Conservation (phyloP, 257 asterid genomes). For the Lycium ferocissimum region DNA sequence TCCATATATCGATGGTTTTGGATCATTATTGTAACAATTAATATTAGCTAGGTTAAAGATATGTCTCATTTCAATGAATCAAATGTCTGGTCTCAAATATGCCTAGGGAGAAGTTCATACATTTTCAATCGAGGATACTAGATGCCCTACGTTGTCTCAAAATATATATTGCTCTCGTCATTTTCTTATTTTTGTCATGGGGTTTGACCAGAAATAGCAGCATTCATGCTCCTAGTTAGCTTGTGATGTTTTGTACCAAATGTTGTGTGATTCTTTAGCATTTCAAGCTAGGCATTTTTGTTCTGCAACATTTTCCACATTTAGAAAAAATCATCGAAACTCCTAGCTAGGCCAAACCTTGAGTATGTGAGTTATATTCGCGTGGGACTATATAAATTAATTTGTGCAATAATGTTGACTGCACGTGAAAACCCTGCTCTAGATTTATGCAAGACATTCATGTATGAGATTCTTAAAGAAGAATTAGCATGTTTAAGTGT, state of each 20-base stretch:
- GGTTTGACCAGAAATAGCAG: background rate
- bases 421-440: background rate
- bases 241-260: background rate
- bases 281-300: background rate
- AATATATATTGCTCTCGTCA: background rate
- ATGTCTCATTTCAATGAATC: constrained; percentile 20
- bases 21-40: background rate
- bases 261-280: background rate
- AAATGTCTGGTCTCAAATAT: constrained; percentile 19
- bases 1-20: background rate
- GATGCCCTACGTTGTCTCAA: background rate
- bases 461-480: too few species aligned
- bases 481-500: too few species aligned
- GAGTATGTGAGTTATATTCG: background rate
- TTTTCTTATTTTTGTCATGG: background rate
- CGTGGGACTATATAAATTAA: background rate
- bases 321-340: background rate
- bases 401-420: background rate
- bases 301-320: background rate
- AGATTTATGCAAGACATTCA: background rate
- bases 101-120: background rate
- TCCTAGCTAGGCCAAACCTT: background rate
- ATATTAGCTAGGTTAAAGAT: background rate
- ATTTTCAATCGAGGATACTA: constrained; percentile 6
- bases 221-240: background rate